Conservation (phyloP, 768 basidiomycete genomes). For the Boletales sp. region DNA sequence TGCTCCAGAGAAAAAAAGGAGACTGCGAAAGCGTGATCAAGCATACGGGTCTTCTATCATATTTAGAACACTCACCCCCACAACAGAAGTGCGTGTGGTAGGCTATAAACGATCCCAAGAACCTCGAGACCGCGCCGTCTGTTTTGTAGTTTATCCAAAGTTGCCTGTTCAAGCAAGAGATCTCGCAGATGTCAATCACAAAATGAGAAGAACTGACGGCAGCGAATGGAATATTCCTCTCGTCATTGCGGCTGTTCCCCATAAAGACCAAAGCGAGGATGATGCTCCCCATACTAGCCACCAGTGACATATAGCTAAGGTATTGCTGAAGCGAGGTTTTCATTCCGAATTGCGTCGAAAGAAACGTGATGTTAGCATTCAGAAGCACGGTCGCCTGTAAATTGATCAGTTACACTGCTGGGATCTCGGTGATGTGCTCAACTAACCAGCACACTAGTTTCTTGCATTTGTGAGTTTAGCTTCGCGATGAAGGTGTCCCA, state of each 20-base stretch:
- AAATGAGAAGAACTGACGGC: slow-evolving; percentile 30
- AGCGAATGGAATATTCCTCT: slow-evolving; percentile 26
- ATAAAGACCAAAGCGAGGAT: slow-evolving; percentile 42
- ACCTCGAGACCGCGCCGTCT: slow-evolving; percentile 42
- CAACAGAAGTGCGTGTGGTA: slow-evolving; percentile 55
- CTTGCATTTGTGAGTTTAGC: slow-evolving; percentile 48
- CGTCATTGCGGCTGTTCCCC: slow-evolving; percentile 37
- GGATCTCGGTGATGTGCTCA: neutral
- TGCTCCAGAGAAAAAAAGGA: slow-evolving; percentile 27
- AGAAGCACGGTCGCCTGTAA: slow-evolving; percentile 53
- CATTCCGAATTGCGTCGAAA: slow-evolving; percentile 46
- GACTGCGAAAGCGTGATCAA: slow-evolving; percentile 13
- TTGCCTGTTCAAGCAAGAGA: slow-evolving; percentile 8
- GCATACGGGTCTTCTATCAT: neutral
- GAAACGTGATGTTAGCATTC: slow-evolving; percentile 56
- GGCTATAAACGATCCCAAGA: slow-evolving; percentile 49
- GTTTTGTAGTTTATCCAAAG: slow-evolving; percentile 19
- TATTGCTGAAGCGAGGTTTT: slow-evolving; percentile 31
- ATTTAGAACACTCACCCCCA: slow-evolving; percentile 46
- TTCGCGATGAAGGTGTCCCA: slow-evolving; percentile 46
- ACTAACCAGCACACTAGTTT: slow-evolving; percentile 51
- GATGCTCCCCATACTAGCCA: slow-evolving; percentile 40
- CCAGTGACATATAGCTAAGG: slow-evolving; percentile 42
- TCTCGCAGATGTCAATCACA: neutral
- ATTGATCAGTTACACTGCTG: too few species aligned